Base-by-base conservation (phyloP, 2,329 filamentous ascomycete genomes). In the Ascosphaera apis region DNA sequence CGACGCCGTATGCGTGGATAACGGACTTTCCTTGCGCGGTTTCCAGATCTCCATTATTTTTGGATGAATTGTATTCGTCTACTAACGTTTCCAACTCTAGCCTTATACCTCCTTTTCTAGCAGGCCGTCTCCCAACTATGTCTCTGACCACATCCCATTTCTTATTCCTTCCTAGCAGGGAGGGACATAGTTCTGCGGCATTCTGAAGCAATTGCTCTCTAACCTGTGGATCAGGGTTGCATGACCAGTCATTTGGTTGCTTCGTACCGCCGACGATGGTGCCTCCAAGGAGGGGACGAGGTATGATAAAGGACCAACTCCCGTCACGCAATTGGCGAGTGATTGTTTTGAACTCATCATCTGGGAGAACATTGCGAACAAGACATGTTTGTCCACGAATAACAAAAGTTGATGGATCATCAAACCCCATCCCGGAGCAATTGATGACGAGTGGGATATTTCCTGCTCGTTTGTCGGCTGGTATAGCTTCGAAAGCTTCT, bases 251-350 rank as follows among this genome's bases (percentile, higher is more conserved):
- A 37, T 65, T 53, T 1, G 62, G 58, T 45, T 76, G 65, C 48
- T 74, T 76, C 7, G 71, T 77, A 0, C 72, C 72, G 3, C 72
- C 73, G 15, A 77, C 65, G 28, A 77, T 58, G 0, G 72, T 76
- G 2, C 72, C 72, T 2, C 72, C 72, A 23, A 66, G 58, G 17
- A 71, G 65, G 6, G 63, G 65, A 2, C 73, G 62, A 1, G 72
- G 70, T 4, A 77, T 67, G 33, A 63, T 62, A 42, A 76, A 76
- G 0, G 63, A 62, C 68, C 70, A 75, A 6, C 57, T 62, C 0
- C 72, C 72, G 46, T 76, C 70, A 0, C 59, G 58, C 44, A 69
- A 66, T 43, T 78, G 69, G 17, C 66, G 60, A 2, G 73, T 77
- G 15, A 77, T 57, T 0, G 52, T 63, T 36, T 53, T 53, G 9